Percentiles rank a stretch among this genome's conserved stretches.
phyloP scores from a whole-genome alignment of 2,329 filamentous ascomycete genomes.

The Ustulina deusta region DNA sequence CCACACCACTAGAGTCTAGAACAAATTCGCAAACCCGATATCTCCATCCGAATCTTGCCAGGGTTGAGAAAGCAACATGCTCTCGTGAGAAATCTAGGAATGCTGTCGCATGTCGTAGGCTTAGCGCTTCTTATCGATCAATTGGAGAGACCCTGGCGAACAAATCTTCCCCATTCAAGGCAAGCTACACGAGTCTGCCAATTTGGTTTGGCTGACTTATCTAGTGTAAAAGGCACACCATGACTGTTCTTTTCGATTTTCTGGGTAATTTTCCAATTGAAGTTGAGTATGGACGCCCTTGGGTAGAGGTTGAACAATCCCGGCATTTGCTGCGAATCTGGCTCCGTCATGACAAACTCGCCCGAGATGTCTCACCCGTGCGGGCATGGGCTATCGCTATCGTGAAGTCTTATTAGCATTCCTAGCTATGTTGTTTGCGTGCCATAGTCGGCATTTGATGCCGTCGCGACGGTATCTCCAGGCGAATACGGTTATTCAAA shows the following conservation, averaged over 20 bases:
- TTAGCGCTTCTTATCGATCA: not conserved
- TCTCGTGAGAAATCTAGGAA: not conserved
- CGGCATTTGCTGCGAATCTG: not conserved
- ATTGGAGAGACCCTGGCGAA: not conserved
- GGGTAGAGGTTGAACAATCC: not conserved
- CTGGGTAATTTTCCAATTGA: not conserved
- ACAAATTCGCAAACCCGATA: not conserved
- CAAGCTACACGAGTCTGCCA: not conserved
- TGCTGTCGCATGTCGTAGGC: constrained; percentile 6
- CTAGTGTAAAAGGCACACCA: not conserved
- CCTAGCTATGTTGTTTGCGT: constrained; percentile 39
- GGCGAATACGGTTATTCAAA: constrained; percentile 39
- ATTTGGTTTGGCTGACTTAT: not conserved
- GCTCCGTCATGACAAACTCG: not conserved
- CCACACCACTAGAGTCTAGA: not conserved
- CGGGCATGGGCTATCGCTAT: constrained; percentile 34
- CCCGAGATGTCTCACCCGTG: constrained; percentile 44
- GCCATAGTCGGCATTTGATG: constrained; percentile 42
- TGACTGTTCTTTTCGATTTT: not conserved
- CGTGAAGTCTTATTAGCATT: constrained; percentile 48
- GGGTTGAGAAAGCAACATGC: not conserved
- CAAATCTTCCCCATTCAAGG: not conserved
- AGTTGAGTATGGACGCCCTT: not conserved
- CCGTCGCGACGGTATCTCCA: constrained; percentile 36
- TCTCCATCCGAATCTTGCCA: not conserved